phyloP scores from a whole-genome alignment of 2,329 filamentous ascomycete species.

The Rhinocladiella similis region DNA sequence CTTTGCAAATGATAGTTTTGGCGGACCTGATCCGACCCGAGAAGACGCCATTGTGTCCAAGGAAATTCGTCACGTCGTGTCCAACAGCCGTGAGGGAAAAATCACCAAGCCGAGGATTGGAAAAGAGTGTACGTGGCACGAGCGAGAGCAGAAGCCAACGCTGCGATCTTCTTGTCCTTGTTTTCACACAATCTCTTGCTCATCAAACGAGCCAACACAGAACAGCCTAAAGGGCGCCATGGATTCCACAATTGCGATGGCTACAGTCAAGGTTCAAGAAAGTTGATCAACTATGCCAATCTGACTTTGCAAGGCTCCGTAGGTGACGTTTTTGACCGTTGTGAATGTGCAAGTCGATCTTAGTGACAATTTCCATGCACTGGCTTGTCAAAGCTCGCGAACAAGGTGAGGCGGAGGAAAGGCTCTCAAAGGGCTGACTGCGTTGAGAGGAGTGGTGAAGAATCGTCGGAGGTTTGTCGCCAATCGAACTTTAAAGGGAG shows the following conservation, averaged over 20 bases:
- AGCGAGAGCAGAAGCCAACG: constrained; percentile 12
- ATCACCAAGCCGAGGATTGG: constrained; percentile 24
- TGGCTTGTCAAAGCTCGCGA: neutral
- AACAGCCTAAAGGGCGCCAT: constrained; percentile 28
- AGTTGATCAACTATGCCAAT: neutral
- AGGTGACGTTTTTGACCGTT: neutral
- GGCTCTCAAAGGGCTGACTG: neutral
- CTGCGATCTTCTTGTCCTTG: constrained; percentile 13
- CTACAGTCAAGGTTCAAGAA: neutral
- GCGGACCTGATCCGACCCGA: constrained; percentile 33
- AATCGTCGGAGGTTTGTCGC: too few relatives aligned
- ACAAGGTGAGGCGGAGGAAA: neutral
- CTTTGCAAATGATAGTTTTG: constrained; percentile 74
- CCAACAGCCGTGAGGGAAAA: constrained; percentile 22
- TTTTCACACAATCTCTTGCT: constrained; percentile 27
- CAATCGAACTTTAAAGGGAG: too few relatives aligned
- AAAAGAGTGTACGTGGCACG: constrained; percentile 21
- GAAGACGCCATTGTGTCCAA: constrained; percentile 30
- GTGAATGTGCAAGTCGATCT: neutral
- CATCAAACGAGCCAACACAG: constrained; percentile 24
- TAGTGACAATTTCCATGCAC: neutral
- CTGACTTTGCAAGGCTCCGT: neutral
- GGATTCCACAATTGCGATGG: constrained; percentile 16
- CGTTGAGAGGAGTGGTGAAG: neutral
- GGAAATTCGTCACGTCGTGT: constrained; percentile 31